phyloP scores from a whole-genome alignment of 495 filamentous ascomycete genomes.

The Penicillium silybi region DNA sequence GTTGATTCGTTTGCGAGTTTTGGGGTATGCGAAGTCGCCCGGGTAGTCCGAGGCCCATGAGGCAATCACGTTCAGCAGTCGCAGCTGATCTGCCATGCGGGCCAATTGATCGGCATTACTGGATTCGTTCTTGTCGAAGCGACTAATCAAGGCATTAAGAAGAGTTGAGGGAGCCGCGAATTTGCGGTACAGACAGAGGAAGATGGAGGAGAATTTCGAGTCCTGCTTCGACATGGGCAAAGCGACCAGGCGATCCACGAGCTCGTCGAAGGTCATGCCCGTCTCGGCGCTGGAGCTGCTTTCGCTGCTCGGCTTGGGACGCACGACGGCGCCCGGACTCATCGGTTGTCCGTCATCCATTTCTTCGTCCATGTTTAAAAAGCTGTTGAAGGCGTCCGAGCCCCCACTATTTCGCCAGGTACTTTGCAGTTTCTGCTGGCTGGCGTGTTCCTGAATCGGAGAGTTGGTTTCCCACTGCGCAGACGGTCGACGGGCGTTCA shows the following conservation, averaged over 20 bases:
- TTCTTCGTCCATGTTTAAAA: constrained; percentile 47
- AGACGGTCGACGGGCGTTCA: constrained; percentile 35
- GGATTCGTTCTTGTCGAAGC: constrained; percentile 65
- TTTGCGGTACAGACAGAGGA: constrained; percentile 92
- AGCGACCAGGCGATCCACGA: constrained; percentile 80
- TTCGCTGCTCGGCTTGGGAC: constrained; percentile 32
- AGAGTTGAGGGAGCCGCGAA: constrained; percentile 79
- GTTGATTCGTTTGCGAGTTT: constrained; percentile 63
- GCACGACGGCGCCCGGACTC: constrained; percentile 31
- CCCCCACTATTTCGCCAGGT: constrained; percentile 42
- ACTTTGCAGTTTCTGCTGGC: constrained; percentile 33
- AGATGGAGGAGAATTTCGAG: constrained; percentile 77
- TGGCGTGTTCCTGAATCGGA: constrained; percentile 27
- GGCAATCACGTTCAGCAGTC: constrained; percentile 76
- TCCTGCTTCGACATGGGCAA: constrained; percentile 81
- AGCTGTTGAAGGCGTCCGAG: constrained; percentile 42
- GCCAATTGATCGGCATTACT: constrained; percentile 60
- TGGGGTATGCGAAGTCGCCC: constrained; percentile 83
- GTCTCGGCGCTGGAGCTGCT: constrained; percentile 36
- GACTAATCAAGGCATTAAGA: constrained; percentile 65
- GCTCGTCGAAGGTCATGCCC: constrained; percentile 77
- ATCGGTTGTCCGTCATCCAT: constrained; percentile 32
- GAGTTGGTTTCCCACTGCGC: constrained; percentile 23
- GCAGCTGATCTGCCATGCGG: constrained; percentile 72
- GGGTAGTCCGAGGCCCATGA: constrained; percentile 90